A percentile compares a stretch with the other conserved stretches of the same genome.
These are phyloP conservation scores for Crithidia expoeki DNA, from an alignment of 208 protist species.

Conservation along the genomic window DNA sequence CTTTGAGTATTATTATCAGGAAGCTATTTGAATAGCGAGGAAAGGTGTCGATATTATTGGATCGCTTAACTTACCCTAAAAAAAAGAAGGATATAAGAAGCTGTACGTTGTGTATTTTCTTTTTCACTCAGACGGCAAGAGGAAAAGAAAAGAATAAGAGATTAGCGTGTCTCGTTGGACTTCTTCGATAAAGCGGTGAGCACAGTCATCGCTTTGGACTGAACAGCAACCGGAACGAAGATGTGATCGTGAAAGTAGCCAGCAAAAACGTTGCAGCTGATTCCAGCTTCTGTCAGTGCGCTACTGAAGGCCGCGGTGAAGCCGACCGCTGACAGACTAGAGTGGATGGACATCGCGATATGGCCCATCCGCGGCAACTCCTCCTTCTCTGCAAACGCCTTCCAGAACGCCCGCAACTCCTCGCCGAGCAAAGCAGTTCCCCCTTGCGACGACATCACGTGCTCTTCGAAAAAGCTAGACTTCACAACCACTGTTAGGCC, in stretches of 20 bases:
- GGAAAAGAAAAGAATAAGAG: background rate
- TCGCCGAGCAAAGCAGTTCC: background rate
- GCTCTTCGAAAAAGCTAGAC: conserved; percentile 19
- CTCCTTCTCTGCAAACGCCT: conserved; percentile 13
- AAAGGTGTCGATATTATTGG: too few species aligned
- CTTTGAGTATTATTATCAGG: too few species aligned
- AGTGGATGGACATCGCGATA: conserved; percentile 61
- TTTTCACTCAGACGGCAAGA: too few species aligned
- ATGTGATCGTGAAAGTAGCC: conserved; percentile 60
- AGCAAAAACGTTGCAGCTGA: conserved; percentile 56
- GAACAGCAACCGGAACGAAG: conserved; percentile 34
- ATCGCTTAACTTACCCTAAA: too few species aligned
- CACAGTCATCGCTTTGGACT: conserved; percentile 21
- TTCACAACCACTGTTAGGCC: conserved; percentile 40
- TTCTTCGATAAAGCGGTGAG: conserved; percentile 12
- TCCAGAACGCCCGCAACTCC: conserved; percentile 13
- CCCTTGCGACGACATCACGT: background rate
- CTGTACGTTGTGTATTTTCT: too few species aligned
- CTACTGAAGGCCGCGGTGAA: conserved; percentile 56
- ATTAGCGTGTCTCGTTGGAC: background rate
- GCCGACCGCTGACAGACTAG: conserved; percentile 45
- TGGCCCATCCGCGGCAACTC: conserved; percentile 33
- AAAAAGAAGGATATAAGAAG: too few species aligned
- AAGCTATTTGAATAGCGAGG: too few species aligned
- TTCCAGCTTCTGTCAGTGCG: conserved; percentile 36